Percentiles rank a stretch among this genome's conserved stretches.
Conservation (phyloP, 2,329 filamentous ascomycete species). For the Penicillium glabrum region DNA sequence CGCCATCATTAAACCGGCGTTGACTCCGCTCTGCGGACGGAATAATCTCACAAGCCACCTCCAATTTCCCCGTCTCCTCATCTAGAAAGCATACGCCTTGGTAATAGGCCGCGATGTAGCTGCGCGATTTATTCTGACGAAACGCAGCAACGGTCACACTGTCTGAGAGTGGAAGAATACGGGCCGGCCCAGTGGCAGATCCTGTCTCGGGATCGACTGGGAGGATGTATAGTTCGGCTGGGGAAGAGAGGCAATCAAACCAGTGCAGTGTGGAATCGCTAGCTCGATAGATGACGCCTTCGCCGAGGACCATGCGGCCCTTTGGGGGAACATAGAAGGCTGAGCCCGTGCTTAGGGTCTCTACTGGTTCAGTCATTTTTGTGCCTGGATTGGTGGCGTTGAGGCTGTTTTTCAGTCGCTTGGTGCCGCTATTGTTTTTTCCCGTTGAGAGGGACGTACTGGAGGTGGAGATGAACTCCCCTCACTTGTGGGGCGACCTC, state of each 20-base stretch:
- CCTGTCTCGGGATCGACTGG: constrained; percentile 32
- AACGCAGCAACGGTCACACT: constrained; percentile 39
- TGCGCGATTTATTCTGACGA: constrained; percentile 32
- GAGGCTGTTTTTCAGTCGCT: not conserved
- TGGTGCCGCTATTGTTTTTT: not conserved
- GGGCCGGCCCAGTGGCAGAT: constrained; percentile 24
- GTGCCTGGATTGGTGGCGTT: not conserved
- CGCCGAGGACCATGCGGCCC: constrained; percentile 30
- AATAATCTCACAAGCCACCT: constrained; percentile 40
- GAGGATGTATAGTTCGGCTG: constrained; percentile 36
- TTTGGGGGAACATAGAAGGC: constrained; percentile 11
- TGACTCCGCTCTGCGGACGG: constrained; percentile 27
- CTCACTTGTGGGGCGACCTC: not conserved
- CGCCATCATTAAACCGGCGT: constrained; percentile 39
- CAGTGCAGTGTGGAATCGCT: constrained; percentile 34
- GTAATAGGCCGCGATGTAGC: constrained; percentile 43
- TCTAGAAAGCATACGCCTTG: constrained; percentile 40
- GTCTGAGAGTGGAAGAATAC: constrained; percentile 31
- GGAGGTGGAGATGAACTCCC: not conserved
- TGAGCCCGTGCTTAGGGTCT: constrained; percentile 2
- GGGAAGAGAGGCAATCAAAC: constrained; percentile 32
- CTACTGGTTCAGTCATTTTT: not conserved
- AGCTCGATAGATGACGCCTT: constrained; percentile 33
- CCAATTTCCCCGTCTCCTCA: constrained; percentile 35
- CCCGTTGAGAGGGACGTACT: not conserved